Evolutionary conservation across 78 protist genomes (phyloP).

Genomic region (Salpingoeca rosetta): DNA sequence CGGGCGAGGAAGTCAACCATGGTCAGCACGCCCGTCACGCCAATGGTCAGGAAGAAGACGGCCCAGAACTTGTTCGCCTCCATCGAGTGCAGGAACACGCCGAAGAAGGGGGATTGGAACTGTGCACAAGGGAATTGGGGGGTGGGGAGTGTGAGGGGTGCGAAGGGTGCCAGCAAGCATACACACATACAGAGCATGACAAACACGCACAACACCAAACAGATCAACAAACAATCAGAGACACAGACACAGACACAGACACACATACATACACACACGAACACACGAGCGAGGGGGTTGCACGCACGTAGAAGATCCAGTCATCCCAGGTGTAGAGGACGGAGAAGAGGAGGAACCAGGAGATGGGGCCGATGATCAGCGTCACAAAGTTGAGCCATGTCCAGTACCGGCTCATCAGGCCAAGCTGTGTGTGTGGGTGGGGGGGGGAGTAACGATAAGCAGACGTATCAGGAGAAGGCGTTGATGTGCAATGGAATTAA

Average conservation of each 20-base stretch:
- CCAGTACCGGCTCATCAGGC: background rate
- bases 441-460: no score
- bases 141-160: no score
- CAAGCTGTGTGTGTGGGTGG: no score
- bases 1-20: background rate
- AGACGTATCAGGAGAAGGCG: no score
- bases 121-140: no score
- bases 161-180: no score
- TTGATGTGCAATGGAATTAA: no score
- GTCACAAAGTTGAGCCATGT: background rate
- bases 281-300: background rate
- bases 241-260: no score
- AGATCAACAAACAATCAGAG: background rate
- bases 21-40: background rate
- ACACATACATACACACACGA: background rate
- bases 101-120: background rate
- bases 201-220: no score
- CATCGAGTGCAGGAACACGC: slow-evolving; percentile 2
- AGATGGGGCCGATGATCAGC: background rate
- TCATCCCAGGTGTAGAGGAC: background rate
- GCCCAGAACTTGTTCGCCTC: background rate
- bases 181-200: no score
- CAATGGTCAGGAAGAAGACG: background rate
- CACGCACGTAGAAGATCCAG: background rate
- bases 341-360: background rate